Conservation (phyloP, 1,284 basidiomycete species). For the Leccinum solheimii region DNA sequence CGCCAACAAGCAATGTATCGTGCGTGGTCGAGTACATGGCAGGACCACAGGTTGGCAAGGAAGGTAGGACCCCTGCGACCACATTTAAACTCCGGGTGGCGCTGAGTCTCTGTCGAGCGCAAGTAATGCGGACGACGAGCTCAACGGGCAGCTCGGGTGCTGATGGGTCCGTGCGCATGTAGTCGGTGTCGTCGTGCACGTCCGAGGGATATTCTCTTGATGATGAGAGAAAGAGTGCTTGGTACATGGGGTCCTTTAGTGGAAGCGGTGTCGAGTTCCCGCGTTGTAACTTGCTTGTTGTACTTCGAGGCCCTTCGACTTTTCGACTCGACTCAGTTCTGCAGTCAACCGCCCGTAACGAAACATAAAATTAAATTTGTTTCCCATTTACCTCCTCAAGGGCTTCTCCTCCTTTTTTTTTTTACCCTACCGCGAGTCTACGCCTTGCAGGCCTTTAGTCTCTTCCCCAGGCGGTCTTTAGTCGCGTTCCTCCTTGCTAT, state of each 20-base stretch:
- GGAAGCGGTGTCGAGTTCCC: slow-evolving; percentile 33
- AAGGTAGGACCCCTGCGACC: slow-evolving; percentile 28
- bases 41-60: background rate
- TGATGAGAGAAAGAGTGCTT: background rate
- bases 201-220: background rate
- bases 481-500: slow-evolving; percentile 38
- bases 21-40: too few relatives aligned
- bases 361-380: slow-evolving; percentile 32
- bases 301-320: slow-evolving; percentile 26
- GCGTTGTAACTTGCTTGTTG: slow-evolving; percentile 23
- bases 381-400: slow-evolving; percentile 24
- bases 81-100: slow-evolving; percentile 33
- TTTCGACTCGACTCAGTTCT: slow-evolving; percentile 26
- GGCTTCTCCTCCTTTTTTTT: slow-evolving; percentile 20
- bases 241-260: slow-evolving; percentile 20
- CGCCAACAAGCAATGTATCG: background rate
- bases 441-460: slow-evolving; percentile 23
- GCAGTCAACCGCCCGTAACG: slow-evolving; percentile 31
- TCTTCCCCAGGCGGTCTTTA: slow-evolving; percentile 25
- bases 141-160: background rate
- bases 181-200: slow-evolving; percentile 2
- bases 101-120: slow-evolving; percentile 2
- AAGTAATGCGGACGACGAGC: background rate
- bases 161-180: background rate
- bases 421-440: slow-evolving; percentile 19